Evolutionary conservation across 257 asterid species (phyloP).

Genomic region (Anisodus tanguticus): DNA sequence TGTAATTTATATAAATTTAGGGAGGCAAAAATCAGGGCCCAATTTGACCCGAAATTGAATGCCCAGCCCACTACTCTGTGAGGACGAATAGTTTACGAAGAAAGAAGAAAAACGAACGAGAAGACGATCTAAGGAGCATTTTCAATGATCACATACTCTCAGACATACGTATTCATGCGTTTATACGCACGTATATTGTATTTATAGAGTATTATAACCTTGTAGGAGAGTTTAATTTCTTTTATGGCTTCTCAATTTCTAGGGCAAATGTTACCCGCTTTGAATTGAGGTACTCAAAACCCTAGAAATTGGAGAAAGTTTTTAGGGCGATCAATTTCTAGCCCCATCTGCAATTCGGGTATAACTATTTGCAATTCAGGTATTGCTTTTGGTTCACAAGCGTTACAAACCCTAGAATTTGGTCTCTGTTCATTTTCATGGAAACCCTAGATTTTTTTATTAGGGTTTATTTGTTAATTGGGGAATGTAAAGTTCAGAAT

Average conservation of each 20-base stretch:
- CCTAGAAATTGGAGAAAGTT: conserved; percentile 47
- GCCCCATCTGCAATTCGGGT: conserved; percentile 29
- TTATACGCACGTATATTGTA: conserved; percentile 4
- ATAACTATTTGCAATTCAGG: conserved; percentile 41
- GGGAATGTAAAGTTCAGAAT: conserved; percentile 32
- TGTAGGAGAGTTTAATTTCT: conserved; percentile 31
- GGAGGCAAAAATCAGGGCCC: conserved; percentile 36
- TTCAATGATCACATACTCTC: neutral
- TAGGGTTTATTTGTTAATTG: conserved; percentile 24
- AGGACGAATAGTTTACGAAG: conserved; percentile 31
- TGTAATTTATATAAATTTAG: neutral
- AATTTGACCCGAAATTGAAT: conserved; percentile 42
- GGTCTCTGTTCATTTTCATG: conserved; percentile 29
- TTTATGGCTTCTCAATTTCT: conserved; percentile 24
- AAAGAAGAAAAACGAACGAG: conserved; percentile 41
- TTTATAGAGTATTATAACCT: conserved; percentile 15
- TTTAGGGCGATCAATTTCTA: conserved; percentile 34
- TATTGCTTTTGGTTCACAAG: conserved; percentile 34
- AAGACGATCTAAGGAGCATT: conserved; percentile 41
- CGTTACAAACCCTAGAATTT: conserved; percentile 43
- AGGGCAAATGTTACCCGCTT: conserved; percentile 44
- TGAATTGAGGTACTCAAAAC: conserved; percentile 51
- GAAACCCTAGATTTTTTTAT: conserved; percentile 44
- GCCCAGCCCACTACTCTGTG: conserved; percentile 46
- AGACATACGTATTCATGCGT: conserved; percentile 24